Base-by-base conservation (phyloP, 768 basidiomycete genomes). In the Lentinula sp. region DNA sequence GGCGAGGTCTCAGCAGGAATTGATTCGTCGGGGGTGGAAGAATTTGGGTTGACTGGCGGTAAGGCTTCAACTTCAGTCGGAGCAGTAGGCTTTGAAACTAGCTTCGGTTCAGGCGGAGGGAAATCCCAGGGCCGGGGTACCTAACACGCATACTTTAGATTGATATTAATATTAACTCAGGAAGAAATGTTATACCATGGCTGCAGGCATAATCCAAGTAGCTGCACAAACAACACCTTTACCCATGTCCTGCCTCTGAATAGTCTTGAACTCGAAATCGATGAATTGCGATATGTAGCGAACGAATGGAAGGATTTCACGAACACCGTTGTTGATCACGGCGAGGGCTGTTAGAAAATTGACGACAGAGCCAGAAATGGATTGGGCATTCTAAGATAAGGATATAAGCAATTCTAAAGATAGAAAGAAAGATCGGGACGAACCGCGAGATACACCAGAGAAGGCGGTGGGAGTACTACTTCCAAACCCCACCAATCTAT, bases 401-500 rank as follows among this genome's bases (percentile, higher is more conserved):
- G 41, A 53, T 39, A 35, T 39, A 15, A 49, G 46, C 4, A 35
- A 23, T n/a, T n/a, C 12, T 7, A 13, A 18, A 48, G 20, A 59
- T 39, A 37, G 16, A 15, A n/a, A 18, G 6, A 4, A 35, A n/a
- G 13, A 63, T 45, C 3, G 12, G 2, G 41, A 52, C 85, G 59
- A 54, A 87, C 85, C 49, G 73, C 70, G 18, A 95, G 79, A 67
- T 85, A 81, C 33, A 68, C 69, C 39, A 95, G 66, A 1, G 90
- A 82, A 0, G 91, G 82, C 18, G 86, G 81, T 4, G 93, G 93
- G 32, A 95, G 77, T 39, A 85, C 79, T 0, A 94, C 59, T 68
- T 95, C 93, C 12, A 91, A 76, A 13, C 93, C 93, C 93, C 93
- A 95, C 93, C 93, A 94, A 71, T 93, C 91, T 93, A 63, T 18